A percentile compares a stretch with the other conserved stretches of the same genome.
Conservation (phyloP, 2,329 filamentous ascomycete species). For the Aureobasidium sp. region DNA sequence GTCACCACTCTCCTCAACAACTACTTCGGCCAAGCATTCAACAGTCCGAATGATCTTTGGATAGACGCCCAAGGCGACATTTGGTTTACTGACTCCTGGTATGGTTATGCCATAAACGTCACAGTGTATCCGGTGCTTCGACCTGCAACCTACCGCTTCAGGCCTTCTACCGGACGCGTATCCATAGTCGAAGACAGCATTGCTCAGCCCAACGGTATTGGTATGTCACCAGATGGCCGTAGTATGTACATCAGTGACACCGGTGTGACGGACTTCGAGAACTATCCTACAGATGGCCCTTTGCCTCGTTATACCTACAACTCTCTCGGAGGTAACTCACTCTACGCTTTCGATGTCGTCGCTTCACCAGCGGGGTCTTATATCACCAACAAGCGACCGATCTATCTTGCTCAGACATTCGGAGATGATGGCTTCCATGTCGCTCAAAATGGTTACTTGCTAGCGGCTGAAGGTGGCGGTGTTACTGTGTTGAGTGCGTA, state of each 20-base stretch:
- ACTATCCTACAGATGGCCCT: neutral
- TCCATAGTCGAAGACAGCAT: constrained; percentile 34
- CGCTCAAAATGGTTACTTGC: constrained; percentile 15
- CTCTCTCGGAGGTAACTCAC: constrained; percentile 12
- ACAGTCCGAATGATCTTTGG: constrained; percentile 31
- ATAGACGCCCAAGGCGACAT: constrained; percentile 36
- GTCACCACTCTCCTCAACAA: constrained; percentile 36
- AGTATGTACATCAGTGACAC: constrained; percentile 40
- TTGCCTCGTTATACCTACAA: constrained; percentile 14
- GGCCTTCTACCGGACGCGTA: constrained; percentile 31
- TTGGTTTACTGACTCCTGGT: constrained; percentile 41
- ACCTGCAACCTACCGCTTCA: constrained; percentile 33
- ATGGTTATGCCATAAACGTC: constrained; percentile 14
- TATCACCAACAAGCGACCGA: constrained; percentile 15
- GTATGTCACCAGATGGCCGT: constrained; percentile 36
- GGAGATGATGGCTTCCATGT: constrained; percentile 17
- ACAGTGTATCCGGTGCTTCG: constrained; percentile 18
- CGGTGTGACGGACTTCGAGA: constrained; percentile 13
- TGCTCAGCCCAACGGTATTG: constrained; percentile 36
- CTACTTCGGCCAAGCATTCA: constrained; percentile 40
- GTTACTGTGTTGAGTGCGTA: constrained; percentile 16
- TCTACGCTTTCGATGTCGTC: constrained; percentile 17
- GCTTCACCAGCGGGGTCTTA: constrained; percentile 14
- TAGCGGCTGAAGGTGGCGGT: constrained; percentile 16
- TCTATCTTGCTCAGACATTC: constrained; percentile 15